Evolutionary conservation across 495 filamentous ascomycete species (phyloP).

Genomic region (Hypoxylon cercidicola): DNA sequence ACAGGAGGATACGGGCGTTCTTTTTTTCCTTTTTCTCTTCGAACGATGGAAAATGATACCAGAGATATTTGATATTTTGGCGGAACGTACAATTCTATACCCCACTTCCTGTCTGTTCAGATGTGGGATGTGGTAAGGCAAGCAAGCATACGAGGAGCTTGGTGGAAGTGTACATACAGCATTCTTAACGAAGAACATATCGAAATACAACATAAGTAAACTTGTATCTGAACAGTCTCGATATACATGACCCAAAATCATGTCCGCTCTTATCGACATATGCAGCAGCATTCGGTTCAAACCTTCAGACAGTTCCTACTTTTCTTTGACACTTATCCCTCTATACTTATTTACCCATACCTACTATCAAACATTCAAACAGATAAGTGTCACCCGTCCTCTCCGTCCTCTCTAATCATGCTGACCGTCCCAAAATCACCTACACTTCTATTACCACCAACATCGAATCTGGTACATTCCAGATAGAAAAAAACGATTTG

Average conservation of each 20-base stretch:
- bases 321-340: too few species aligned
- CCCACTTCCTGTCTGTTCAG: constrained; percentile 16
- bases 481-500: constrained; percentile 85
- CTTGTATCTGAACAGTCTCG: not conserved
- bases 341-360: too few species aligned
- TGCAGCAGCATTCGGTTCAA: too few species aligned
- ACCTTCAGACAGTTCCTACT: too few species aligned
- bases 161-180: constrained; percentile 31
- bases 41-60: constrained; percentile 39
- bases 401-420: too few species aligned
- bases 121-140: constrained; percentile 12
- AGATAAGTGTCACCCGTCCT: too few species aligned
- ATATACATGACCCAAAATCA: not conserved
- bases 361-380: too few species aligned
- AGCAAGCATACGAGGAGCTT: constrained; percentile 16
- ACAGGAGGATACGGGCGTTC: constrained; percentile 5
- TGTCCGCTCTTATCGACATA: too few species aligned
- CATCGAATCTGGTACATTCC: too few species aligned
- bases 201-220: constrained; percentile 11
- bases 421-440: too few species aligned
- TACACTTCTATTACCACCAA: too few species aligned
- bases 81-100: constrained; percentile 34
- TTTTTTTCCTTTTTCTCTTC: constrained; percentile 5
- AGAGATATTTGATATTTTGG: constrained; percentile 23
- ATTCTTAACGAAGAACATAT: constrained; percentile 28